These are phyloP conservation scores for Escovopsis sp. DNA, from an alignment of 2,329 filamentous ascomycete genomes.

Conservation along the genomic window DNA sequence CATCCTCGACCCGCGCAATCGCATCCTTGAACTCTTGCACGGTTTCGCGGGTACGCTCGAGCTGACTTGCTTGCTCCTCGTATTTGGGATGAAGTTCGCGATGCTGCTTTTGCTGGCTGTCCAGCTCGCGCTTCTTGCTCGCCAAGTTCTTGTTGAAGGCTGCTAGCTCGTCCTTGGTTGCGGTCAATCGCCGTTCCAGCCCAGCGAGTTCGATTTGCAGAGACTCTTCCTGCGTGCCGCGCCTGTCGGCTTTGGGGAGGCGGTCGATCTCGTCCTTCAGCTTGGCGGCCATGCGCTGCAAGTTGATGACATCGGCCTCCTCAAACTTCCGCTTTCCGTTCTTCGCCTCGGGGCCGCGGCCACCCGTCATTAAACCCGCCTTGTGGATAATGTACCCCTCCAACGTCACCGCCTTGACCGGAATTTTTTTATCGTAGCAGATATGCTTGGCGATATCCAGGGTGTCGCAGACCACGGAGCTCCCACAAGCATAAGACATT, in stretches of 20 bases:
- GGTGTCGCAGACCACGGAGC: conserved; percentile 85
- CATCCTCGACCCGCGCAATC: conserved; percentile 72
- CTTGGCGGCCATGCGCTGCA: conserved; percentile 63
- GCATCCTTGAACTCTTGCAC: conserved; percentile 42
- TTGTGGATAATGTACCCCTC: conserved; percentile 97
- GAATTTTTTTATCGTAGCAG: conserved; percentile 69
- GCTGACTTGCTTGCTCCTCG: conserved; percentile 51
- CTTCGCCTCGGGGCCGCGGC: conserved; percentile 62
- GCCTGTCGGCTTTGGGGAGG: conserved; percentile 64
- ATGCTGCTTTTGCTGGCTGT: conserved; percentile 58
- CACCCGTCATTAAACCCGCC: conserved; percentile 91
- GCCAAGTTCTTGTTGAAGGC: conserved; percentile 69
- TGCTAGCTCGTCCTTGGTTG: conserved; percentile 59
- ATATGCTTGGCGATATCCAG: conserved; percentile 77
- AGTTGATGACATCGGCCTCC: conserved; percentile 73
- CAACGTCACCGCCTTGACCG: conserved; percentile 86
- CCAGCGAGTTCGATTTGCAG: conserved; percentile 67
- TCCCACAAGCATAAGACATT: conserved; percentile 89
- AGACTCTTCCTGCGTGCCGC: conserved; percentile 62
- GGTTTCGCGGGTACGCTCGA: conserved; percentile 41
- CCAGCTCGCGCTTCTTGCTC: conserved; percentile 70
- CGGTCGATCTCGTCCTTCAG: conserved; percentile 63
- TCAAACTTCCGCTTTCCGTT: conserved; percentile 72
- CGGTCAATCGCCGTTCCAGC: conserved; percentile 60
- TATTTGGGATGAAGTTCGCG: conserved; percentile 66